Evolutionary conservation across 78 protist species (phyloP).

Genomic region (Protostelium mycophagum): DNA sequence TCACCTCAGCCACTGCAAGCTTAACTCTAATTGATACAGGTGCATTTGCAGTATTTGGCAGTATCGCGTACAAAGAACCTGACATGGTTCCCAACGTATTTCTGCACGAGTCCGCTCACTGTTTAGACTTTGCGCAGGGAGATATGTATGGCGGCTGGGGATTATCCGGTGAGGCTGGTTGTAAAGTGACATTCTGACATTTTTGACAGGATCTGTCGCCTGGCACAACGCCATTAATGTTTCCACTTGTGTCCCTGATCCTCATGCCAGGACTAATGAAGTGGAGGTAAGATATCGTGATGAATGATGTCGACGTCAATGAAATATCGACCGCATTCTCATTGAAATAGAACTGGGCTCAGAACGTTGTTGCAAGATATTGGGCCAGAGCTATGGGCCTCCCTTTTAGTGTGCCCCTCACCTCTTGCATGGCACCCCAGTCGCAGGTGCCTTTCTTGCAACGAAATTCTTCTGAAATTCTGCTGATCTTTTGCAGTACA

Average conservation of each 20-base stretch:
- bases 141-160: background rate
- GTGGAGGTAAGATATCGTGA: background rate
- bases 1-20: no score
- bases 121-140: background rate
- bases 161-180: background rate
- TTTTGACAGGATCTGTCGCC: background rate
- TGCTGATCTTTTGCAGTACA: background rate
- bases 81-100: background rate
- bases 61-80: background rate
- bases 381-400: background rate
- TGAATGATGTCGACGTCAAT: background rate
- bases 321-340: no score
- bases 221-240: background rate
- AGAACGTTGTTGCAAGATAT: background rate
- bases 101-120: background rate
- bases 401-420: background rate
- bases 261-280: background rate
- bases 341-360: background rate
- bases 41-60: background rate
- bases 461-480: no score
- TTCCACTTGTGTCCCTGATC: background rate
- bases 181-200: background rate
- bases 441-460: background rate
- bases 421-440: background rate
- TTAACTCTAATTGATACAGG: no score